Conservation (phyloP, 257 asterid genomes). For the Paulownia fortunei region DNA sequence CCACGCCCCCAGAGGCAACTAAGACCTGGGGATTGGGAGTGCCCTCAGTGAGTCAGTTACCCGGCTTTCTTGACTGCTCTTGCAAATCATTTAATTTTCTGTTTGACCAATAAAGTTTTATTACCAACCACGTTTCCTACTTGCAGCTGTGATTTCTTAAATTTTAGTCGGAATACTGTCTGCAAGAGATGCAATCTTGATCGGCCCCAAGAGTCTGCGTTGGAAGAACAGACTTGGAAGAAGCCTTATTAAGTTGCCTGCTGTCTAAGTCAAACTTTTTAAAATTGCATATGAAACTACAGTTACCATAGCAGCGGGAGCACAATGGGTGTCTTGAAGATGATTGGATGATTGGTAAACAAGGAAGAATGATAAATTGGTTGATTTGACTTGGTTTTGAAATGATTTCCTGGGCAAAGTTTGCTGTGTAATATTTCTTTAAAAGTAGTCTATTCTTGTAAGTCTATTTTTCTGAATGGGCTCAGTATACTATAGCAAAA, state of each 20-base stretch:
- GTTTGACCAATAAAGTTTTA: neutral
- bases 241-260: conserved; percentile 49
- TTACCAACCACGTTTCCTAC: conserved; percentile 10
- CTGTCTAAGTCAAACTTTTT: neutral
- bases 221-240: conserved; percentile 50
- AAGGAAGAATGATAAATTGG: neutral
- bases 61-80: conserved; percentile 2
- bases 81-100: conserved; percentile 24
- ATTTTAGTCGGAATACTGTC: conserved; percentile 56
- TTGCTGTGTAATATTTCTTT: neutral
- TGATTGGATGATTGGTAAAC: neutral
- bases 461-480: neutral
- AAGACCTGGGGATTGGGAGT: conserved; percentile 91
- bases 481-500: neutral
- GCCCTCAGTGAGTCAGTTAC: conserved; percentile 65
- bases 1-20: conserved; percentile 69
- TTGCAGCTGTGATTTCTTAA: conserved; percentile 75
- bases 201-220: conserved; percentile 43
- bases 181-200: conserved; percentile 74
- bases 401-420: neutral
- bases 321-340: neutral
- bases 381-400: neutral
- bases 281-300: neutral
- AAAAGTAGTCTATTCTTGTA: neutral
- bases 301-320: neutral